These are phyloP conservation scores for Phytophthora sojae DNA, from an alignment of 352 stramenopile genomes.

Conservation along the genomic window DNA sequence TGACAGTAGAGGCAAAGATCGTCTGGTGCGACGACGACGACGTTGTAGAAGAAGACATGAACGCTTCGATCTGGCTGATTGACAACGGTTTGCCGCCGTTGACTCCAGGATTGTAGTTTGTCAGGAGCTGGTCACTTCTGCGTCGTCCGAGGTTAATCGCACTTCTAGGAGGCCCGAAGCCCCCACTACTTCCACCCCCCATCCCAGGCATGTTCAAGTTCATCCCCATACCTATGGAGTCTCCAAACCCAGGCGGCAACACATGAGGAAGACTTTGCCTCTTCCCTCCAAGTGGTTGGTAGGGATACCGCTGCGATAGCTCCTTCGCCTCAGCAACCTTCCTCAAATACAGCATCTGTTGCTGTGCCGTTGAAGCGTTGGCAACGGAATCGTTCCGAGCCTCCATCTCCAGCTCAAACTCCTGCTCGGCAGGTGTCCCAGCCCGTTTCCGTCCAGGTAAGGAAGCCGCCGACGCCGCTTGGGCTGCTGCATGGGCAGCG, in stretches of 20 bases:
- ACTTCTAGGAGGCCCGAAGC: constrained; percentile 14
- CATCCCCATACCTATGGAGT: constrained; percentile 21
- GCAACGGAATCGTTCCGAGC: constrained; percentile 23
- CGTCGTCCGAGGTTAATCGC: constrained; percentile 28
- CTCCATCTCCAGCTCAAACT: constrained; percentile 47
- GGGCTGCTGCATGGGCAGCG: constrained; percentile 25
- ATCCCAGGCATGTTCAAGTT: constrained; percentile 17
- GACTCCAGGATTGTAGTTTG: constrained; percentile 22
- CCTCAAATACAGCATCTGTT: constrained; percentile 36
- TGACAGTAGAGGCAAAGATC: constrained; percentile 29
- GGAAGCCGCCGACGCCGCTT: not conserved
- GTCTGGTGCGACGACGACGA: constrained; percentile 20
- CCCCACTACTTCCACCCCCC: constrained; percentile 3
- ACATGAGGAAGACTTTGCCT: constrained; percentile 57
- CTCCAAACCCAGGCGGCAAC: constrained; percentile 32
- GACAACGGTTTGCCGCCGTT: constrained; percentile 16
- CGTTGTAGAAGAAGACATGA: constrained; percentile 29
- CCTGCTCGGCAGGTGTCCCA: constrained; percentile 41
- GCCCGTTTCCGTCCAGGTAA: constrained; percentile 23
- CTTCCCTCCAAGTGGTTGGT: constrained; percentile 37
- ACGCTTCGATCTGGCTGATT: constrained; percentile 34
- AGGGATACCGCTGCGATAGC: constrained; percentile 27
- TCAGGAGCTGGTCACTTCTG: constrained; percentile 43
- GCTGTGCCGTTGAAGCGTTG: constrained; percentile 15
- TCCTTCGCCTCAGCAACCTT: constrained; percentile 42